Base-by-base conservation (phyloP, 768 basidiomycete species). In the Lentinula boryana region DNA sequence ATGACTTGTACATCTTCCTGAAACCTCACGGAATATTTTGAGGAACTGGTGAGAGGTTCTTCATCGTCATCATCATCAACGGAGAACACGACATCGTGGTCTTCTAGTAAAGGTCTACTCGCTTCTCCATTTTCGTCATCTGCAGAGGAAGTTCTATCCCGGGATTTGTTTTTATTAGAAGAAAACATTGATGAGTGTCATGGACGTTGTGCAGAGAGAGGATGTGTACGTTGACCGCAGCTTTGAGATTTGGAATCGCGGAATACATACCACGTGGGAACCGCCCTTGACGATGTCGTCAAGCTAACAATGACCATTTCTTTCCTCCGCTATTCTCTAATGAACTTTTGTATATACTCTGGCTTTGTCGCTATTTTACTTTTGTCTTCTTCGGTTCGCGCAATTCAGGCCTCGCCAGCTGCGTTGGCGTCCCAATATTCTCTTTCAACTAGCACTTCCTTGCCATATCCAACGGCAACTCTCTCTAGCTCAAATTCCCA, bases 1-100 rank as follows among this genome's bases (percentile, higher is more conserved):
- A 89, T 85, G 48, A 88, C 80, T 63, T 87, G 84, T 1, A 88
- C 85, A 38, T 86, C 80, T 55, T 91, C 87, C 62, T 82, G 75
- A 68, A 91, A 90, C 48, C 85, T 78, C 43, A 91, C 87, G 8
- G 71, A 72, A 18, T 74, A 67, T 52, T 74, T 74, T 21, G 70
- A 68, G 21, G 65, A 71, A 21, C 74, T 62, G 15, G 73, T 71
- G 10, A 68, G 76, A 18, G 68, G 71, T 61, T 76, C 74, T 4
- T 70, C 72, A 43, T 78, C 79, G 23, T 80, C 79, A 62, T 84
- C 84, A 60, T 82, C 81, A 50, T 82, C 75, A 4, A 80, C 74
- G 21, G 78, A 70, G 71, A 91, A 88, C 53, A 89, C 68, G 23
- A 82, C 71, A 41, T 75, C 62, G 58, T 71, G 68, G 23, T 69